These are phyloP conservation scores for Ceratobasidium papillatum DNA, from an alignment of 1,284 basidiomycete genomes.

Conservation along the genomic window DNA sequence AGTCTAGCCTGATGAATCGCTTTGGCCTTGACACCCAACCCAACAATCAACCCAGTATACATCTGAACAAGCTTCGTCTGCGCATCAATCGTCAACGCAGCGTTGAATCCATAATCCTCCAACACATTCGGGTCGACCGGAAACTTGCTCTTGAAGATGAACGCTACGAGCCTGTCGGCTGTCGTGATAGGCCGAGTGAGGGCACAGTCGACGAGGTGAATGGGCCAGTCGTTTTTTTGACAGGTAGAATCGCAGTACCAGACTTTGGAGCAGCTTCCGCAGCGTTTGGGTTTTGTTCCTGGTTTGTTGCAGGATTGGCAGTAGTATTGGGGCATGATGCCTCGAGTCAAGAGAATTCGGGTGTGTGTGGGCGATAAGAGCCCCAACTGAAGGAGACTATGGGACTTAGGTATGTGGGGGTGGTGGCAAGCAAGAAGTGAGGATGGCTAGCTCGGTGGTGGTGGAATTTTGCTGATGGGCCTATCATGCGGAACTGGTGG, in stretches of 20 bases:
- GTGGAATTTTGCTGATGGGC: background rate
- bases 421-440: too few species aligned
- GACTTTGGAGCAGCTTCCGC: background rate
- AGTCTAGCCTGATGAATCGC: conserved; percentile 52
- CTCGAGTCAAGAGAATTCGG: too few species aligned
- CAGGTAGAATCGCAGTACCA: conserved; percentile 15
- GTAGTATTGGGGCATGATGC: background rate
- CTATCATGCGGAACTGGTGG: too few species aligned
- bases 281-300: background rate
- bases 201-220: conserved; percentile 18
- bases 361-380: too few species aligned
- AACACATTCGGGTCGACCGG: conserved; percentile 52
- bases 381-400: too few species aligned
- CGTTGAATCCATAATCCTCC: conserved; percentile 54
- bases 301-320: background rate
- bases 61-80: conserved; percentile 50
- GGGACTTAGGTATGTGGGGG: too few species aligned
- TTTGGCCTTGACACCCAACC: conserved; percentile 47
- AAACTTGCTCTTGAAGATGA: conserved; percentile 46
- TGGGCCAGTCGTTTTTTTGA: conserved; percentile 17
- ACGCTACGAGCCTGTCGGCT: conserved; percentile 23
- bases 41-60: conserved; percentile 50
- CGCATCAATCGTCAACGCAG: conserved; percentile 38
- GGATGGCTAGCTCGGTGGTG: too few species aligned
- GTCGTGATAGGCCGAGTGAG: conserved; percentile 16